phyloP scores from a whole-genome alignment of 345 rosid genomes.

The Citrus inodora region DNA sequence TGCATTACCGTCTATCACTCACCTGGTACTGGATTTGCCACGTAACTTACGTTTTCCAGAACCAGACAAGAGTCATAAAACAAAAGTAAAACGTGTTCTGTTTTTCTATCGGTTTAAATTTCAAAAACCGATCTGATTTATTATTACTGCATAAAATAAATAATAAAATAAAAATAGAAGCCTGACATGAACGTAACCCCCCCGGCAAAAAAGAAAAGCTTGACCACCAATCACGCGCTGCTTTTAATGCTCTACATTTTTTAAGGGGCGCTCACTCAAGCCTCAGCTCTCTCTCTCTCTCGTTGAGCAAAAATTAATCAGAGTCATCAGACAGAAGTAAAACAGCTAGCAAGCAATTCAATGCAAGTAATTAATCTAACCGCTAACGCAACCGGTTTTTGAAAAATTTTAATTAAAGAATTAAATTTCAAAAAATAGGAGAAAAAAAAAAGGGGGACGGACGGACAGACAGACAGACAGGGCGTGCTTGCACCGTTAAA shows the following conservation, averaged over 20 bases:
- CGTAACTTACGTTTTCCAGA: neutral
- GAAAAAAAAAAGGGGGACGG: neutral
- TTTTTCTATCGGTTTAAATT: neutral
- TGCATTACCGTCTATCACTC: neutral
- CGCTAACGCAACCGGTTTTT: too few relatives aligned
- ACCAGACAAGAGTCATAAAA: neutral
- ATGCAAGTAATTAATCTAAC: neutral
- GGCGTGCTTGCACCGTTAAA: slow-evolving; percentile 19
- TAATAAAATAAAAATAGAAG: neutral
- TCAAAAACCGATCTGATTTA: neutral
- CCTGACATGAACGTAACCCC: neutral
- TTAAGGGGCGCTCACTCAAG: too few relatives aligned
- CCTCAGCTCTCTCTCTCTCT: too few relatives aligned
- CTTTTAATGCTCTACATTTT: slow-evolving; percentile 13
- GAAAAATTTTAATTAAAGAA: too few relatives aligned
- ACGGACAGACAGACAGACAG: slow-evolving; percentile 23
- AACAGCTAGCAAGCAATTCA: neutral
- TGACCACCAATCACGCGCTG: slow-evolving; percentile 38
- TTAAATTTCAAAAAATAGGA: too few relatives aligned
- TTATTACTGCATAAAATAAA: neutral
- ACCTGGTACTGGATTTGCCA: neutral
- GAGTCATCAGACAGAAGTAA: neutral
- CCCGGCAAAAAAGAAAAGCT: slow-evolving; percentile 1
- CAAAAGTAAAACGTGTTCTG: neutral
- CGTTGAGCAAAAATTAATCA: neutral